A percentile compares a stretch with the other conserved stretches of the same genome.
Evolutionary conservation across 257 asterid genomes (phyloP).

Genomic region (Handroanthus guayacan): DNA sequence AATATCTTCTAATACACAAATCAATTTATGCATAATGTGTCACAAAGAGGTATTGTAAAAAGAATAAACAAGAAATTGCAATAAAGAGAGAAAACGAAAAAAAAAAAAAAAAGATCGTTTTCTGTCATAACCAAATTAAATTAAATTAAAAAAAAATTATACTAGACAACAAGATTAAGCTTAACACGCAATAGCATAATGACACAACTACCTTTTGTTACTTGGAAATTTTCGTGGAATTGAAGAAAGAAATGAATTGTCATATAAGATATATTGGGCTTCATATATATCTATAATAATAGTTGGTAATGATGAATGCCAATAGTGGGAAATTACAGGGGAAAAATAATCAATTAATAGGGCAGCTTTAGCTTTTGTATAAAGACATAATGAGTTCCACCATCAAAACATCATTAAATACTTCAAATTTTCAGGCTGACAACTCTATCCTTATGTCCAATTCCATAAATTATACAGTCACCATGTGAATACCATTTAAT

Average conservation of each 20-base stretch:
- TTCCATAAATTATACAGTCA: no score
- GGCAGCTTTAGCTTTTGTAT: conserved; percentile 52
- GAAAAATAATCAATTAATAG: conserved; percentile 31
- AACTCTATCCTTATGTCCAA: neutral
- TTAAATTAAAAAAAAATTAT: no score
- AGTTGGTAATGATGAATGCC: conserved; percentile 53
- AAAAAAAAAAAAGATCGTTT: no score
- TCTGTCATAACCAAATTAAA: no score
- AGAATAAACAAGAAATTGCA: no score
- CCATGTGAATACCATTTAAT: no score
- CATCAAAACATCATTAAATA: conserved; percentile 24
- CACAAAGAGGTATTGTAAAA: no score
- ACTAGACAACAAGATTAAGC: no score
- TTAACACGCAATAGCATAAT: neutral
- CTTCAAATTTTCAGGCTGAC: neutral
- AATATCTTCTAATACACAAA: no score
- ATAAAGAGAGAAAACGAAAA: no score
- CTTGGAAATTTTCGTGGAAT: conserved; percentile 36
- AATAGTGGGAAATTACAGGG: conserved; percentile 32
- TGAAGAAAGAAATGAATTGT: conserved; percentile 49
- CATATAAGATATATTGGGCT: conserved; percentile 44
- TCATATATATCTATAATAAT: conserved; percentile 9
- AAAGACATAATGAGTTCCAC: conserved; percentile 58
- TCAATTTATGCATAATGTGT: no score
- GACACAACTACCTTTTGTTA: neutral